These are phyloP conservation scores for Linnemannia elongata DNA, from an alignment of 192 early-diverging fungal species.

Conservation along the genomic window DNA sequence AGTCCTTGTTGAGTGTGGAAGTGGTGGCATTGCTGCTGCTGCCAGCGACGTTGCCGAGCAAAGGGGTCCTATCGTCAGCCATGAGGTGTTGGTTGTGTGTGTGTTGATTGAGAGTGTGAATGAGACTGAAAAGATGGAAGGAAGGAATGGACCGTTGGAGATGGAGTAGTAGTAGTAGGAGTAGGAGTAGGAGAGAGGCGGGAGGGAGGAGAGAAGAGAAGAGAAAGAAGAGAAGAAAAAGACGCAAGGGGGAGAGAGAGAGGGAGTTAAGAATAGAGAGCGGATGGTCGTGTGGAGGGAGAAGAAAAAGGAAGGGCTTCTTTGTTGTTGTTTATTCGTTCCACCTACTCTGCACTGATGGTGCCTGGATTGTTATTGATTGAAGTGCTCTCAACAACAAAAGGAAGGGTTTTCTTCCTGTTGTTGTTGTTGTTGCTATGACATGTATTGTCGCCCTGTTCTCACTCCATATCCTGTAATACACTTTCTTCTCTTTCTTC, in stretches of 20 bases:
- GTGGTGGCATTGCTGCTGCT: constrained; percentile 8
- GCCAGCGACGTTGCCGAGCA: constrained; percentile 31
- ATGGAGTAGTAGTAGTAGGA: constrained; percentile 7
- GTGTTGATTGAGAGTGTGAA: not conserved
- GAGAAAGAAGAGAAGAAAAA: not conserved
- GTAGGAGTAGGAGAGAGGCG: not conserved
- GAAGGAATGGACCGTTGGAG: constrained; percentile 3
- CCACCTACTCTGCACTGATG: not conserved
- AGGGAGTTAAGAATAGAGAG: not conserved
- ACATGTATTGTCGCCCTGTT: not conserved
- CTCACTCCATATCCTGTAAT: not conserved
- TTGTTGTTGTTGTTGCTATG: not conserved
- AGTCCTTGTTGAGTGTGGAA: constrained; percentile 4
- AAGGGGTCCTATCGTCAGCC: constrained; percentile 36
- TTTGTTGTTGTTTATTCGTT: constrained; percentile 1
- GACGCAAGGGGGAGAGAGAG: not conserved
- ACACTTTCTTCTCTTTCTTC: no score
- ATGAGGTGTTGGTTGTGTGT: not conserved
- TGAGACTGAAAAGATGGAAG: no score
- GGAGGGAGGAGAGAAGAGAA: not conserved
- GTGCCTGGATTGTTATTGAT: not conserved
- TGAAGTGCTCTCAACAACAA: not conserved
- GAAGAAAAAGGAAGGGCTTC: not conserved
- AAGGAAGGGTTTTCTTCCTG: not conserved
- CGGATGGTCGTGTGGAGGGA: not conserved